Evolutionary conservation across 805 yeast genomes (phyloP), one percentile per base, ranked within the genome.

Genomic region (Lipomyces spencermartinsiae): DNA sequence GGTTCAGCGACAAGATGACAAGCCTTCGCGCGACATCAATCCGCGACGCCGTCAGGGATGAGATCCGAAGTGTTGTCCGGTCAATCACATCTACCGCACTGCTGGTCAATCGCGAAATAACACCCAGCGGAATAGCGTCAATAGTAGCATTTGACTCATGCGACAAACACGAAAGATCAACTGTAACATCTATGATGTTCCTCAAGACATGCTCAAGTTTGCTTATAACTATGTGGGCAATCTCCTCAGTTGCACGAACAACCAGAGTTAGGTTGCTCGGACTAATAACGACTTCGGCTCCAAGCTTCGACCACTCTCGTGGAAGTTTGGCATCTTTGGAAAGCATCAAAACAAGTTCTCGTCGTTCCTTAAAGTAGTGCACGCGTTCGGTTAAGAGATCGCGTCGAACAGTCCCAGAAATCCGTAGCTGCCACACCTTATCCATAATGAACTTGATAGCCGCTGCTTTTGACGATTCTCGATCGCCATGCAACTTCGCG

Each of bases 1-100:
- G 62, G 22, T 65, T 62, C 29, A 68, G 37, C 2, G 68, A 68
- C 14, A 57, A 37, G 14, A 68, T 46, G 16, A 65, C 55, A 33
- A 68, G 25, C 16, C 71, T 55, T 22, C 65, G 59, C 22, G 68
- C 71, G 10, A 68, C 35, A 2, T 58, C 61, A 19, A 65, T 59
- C 34, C 61, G 29, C 46, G 58, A 58, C 9, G 31, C 37, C 25
- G 25, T 39, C 31, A 68, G 31, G 8, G 71, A 64, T 7, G 68
- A 68, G 12, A 68, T 65, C 7, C 66, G 61, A 35, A 68, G 49
- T 9, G 53, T 62, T 6, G 59, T 43, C 4, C 33, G 37, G 53
- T 68, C 66, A 12, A 62, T 33, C 19, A 58, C 22, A 29, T 68
- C 71, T 31, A 68, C 64, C 49, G 49, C 65, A 9, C 63, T 59